These are phyloP conservation scores for Plicaturopsis crispa DNA, from an alignment of 768 basidiomycete genomes.

Conservation along the genomic window DNA sequence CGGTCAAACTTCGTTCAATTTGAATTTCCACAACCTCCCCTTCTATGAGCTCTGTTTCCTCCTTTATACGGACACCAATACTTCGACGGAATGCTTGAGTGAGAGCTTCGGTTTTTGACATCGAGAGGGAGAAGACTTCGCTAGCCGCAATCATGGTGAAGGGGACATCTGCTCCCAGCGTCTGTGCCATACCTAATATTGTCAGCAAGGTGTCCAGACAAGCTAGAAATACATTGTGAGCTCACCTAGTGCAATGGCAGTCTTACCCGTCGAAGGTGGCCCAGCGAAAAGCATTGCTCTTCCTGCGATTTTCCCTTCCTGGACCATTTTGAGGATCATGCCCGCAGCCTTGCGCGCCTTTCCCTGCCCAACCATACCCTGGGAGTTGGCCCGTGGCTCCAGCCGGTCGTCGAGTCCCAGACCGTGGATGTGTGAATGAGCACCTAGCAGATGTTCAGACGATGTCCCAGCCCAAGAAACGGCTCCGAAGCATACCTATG, in stretches of 20 bases:
- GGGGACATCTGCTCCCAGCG: constrained; percentile 87
- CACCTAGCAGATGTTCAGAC: constrained; percentile 37
- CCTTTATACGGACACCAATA: constrained; percentile 96
- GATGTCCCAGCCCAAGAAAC: not conserved
- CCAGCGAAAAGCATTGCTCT: constrained; percentile 96
- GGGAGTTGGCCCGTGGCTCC: constrained; percentile 81
- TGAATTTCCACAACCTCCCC: constrained; percentile 99
- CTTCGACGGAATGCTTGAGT: constrained; percentile 94
- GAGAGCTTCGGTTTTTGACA: constrained; percentile 97
- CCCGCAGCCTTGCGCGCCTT: constrained; percentile 97
- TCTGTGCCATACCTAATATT: constrained; percentile 86
- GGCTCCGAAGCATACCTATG: constrained; percentile 45
- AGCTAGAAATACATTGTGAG: constrained; percentile 22
- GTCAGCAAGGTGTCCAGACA: not conserved
- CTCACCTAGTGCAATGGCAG: constrained; percentile 92
- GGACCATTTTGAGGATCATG: constrained; percentile 96
- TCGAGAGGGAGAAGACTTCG: constrained; percentile 96
- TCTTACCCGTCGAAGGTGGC: constrained; percentile 95
- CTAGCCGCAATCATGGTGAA: constrained; percentile 98
- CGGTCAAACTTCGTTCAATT: constrained; percentile 93
- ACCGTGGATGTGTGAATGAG: constrained; percentile 93
- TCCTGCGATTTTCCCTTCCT: constrained; percentile 92
- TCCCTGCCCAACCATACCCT: constrained; percentile 96
- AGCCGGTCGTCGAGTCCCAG: constrained; percentile 88
- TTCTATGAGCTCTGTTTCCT: constrained; percentile 95